Evolutionary conservation across 1,284 basidiomycete species (phyloP).

Genomic region (Mycena citricolor): DNA sequence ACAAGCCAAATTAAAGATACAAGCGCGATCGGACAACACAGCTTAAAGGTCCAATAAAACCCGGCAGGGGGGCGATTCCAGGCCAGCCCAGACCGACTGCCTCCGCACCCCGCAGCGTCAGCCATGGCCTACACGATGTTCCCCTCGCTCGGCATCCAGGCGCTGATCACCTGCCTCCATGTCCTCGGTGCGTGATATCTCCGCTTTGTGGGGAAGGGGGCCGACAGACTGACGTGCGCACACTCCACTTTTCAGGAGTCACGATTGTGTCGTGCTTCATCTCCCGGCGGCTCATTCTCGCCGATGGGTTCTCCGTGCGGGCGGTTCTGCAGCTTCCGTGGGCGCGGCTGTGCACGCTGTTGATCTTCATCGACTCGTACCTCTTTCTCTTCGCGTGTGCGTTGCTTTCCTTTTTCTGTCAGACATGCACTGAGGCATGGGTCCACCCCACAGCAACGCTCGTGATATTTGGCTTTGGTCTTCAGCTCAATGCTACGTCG

Average conservation of each 20-base stretch:
- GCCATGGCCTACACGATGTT: constrained; percentile 10
- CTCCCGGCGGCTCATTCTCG: constrained; percentile 29
- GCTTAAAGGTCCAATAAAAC: too few relatives aligned
- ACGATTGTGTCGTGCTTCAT: constrained; percentile 36
- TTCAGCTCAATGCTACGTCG: constrained; percentile 29
- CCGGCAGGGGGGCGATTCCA: too few relatives aligned
- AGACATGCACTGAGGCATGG: not conserved
- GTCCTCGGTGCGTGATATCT: constrained; percentile 3
- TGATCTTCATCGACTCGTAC: constrained; percentile 39
- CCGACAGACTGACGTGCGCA: not conserved
- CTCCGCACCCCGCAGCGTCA: too few relatives aligned
- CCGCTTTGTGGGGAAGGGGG: not conserved
- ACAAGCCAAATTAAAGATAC: too few relatives aligned
- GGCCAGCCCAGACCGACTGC: too few relatives aligned
- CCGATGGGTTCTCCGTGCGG: constrained; percentile 24
- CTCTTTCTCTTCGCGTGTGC: constrained; percentile 36
- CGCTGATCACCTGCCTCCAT: not conserved
- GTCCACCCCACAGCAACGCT: constrained; percentile 29
- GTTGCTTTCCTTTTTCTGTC: constrained; percentile 9
- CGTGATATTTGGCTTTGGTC: constrained; percentile 35
- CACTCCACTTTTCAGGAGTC: constrained; percentile 23
- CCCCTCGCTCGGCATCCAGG: constrained; percentile 6
- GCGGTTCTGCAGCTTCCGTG: constrained; percentile 30
- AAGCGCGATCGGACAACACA: too few relatives aligned
- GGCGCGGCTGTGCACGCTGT: constrained; percentile 31